Base-by-base conservation (phyloP, 192 early-diverging fungal genomes). In the Phlyctochytrium bullatum region DNA sequence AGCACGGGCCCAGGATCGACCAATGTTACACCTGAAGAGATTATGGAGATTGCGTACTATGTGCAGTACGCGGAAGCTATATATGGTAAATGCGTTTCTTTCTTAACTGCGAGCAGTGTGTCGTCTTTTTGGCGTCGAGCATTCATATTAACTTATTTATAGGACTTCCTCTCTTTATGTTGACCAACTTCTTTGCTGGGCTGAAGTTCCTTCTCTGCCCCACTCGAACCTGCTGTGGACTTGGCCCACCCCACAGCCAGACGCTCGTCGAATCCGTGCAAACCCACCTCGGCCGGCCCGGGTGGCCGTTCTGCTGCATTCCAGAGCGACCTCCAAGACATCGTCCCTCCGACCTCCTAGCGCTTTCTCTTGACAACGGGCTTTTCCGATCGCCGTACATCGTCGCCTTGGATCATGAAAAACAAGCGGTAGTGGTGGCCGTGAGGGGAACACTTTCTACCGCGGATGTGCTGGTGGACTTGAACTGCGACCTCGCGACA, bases 381-480 rank as follows among this genome's bases (percentile, higher is more conserved):
- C 58, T 84, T 17, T 84, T 79, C 62, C 62, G 72, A 27, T 76
- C 77, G 23, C 82, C 82, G 4, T 84, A 74, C 36, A 36, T 72
- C 12, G 77, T 84, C 14, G 66, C 67, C 47, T 68, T 81, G 36
- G 79, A 84, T 62, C 78, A 79, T 59, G 66, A 69, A 24, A n/a
- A 47, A 10, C 32, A 54, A 31, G 73, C 73, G 17, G 34, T 84
- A 30, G 77, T 84, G 17, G 72, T 84, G 31, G 69, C 82, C 0
- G 76, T 84, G 6, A 57, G 82, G 53, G 82, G 82, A 12, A 84
- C 82, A 4, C 47, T 81, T 14, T 76, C 73, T 0, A 79, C 78
- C 1, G 74, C 82, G 6, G 82, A 84, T 64, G 66, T 81, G 1
- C 40, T 84, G 64, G 78, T 77, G 50, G 79, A 84, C 67, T 59